Conservation (phyloP, 495 filamentous ascomycete species). For the Tuber aestivum region DNA sequence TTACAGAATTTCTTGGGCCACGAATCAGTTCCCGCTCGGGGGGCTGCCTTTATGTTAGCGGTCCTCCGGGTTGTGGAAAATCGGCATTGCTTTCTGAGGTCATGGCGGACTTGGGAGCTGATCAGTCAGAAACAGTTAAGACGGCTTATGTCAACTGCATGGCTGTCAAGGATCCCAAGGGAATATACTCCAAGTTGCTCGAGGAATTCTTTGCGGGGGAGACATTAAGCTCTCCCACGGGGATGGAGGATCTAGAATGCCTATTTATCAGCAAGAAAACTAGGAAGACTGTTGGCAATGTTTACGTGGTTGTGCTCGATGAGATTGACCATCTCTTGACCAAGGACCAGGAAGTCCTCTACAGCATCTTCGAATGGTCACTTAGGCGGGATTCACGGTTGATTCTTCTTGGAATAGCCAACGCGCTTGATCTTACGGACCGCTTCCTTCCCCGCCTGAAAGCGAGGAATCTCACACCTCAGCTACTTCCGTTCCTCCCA, state of each 20-base stretch:
- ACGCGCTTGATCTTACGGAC: slow-evolving; percentile 91
- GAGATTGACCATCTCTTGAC: slow-evolving; percentile 92
- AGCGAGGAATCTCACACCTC: slow-evolving; percentile 80
- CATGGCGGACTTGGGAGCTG: slow-evolving; percentile 52
- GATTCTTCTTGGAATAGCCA: slow-evolving; percentile 85
- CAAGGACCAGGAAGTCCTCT: slow-evolving; percentile 76
- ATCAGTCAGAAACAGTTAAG: slow-evolving; percentile 50
- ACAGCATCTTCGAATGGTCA: slow-evolving; percentile 91
- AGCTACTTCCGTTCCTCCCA: slow-evolving; percentile 83
- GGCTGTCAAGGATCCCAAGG: slow-evolving; percentile 77
- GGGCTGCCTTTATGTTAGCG: slow-evolving; percentile 92
- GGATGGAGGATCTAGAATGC: slow-evolving; percentile 97
- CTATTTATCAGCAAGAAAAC: slow-evolving; percentile 84
- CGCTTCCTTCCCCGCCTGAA: slow-evolving; percentile 92
- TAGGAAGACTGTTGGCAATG: slow-evolving; percentile 75
- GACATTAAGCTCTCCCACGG: slow-evolving; percentile 71
- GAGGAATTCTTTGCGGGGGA: slow-evolving; percentile 56
- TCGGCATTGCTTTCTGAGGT: slow-evolving; percentile 84
- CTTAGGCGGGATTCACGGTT: slow-evolving; percentile 69
- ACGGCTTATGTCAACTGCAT: slow-evolving; percentile 89
- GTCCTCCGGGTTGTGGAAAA: slow-evolving; percentile 93
- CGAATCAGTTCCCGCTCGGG: slow-evolving; percentile 56
- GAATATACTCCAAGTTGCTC: slow-evolving; percentile 70
- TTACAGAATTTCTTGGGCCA: slow-evolving; percentile 62
- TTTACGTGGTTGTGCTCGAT: slow-evolving; percentile 78